Evolutionary conservation across 257 asterid species (phyloP).

Genomic region (Leonotis leonurus): DNA sequence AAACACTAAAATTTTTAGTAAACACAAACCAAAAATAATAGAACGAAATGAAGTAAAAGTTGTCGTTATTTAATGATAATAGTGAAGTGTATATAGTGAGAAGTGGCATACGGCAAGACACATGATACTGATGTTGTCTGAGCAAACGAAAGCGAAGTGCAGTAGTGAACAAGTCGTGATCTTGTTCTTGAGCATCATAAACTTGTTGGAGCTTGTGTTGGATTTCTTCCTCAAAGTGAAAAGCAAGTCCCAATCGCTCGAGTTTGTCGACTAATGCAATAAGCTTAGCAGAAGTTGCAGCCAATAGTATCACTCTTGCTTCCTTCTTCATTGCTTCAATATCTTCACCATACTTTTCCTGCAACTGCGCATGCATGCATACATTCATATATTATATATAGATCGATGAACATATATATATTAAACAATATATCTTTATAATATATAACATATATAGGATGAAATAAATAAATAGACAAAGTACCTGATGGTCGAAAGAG

Average conservation of each 20-base stretch:
- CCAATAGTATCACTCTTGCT: neutral
- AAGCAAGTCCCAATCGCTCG: neutral
- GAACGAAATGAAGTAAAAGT: too few species aligned
- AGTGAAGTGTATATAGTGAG: neutral
- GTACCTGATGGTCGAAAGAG: too few species aligned
- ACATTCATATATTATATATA: too few species aligned
- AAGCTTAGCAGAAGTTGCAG: neutral
- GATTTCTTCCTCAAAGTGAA: neutral
- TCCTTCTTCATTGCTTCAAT: neutral
- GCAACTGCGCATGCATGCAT: neutral
- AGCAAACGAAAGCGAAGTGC: slow-evolving; percentile 22
- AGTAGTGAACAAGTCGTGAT: neutral
- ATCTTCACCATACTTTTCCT: neutral
- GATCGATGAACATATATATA: too few species aligned
- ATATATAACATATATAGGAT: too few species aligned
- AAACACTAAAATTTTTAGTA: too few species aligned
- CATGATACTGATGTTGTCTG: neutral
- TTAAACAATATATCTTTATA: too few species aligned
- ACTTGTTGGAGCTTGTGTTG: slow-evolving; percentile 5
- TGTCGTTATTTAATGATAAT: too few species aligned
- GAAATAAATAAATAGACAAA: too few species aligned
- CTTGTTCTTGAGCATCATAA: neutral
- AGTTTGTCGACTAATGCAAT: neutral
- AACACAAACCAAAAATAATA: too few species aligned
- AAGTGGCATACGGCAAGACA: slow-evolving; percentile 10